Evolutionary conservation across 1,284 basidiomycete species (phyloP), one percentile per base, ranked within the genome.

Genomic region (Melampsora medusae): DNA sequence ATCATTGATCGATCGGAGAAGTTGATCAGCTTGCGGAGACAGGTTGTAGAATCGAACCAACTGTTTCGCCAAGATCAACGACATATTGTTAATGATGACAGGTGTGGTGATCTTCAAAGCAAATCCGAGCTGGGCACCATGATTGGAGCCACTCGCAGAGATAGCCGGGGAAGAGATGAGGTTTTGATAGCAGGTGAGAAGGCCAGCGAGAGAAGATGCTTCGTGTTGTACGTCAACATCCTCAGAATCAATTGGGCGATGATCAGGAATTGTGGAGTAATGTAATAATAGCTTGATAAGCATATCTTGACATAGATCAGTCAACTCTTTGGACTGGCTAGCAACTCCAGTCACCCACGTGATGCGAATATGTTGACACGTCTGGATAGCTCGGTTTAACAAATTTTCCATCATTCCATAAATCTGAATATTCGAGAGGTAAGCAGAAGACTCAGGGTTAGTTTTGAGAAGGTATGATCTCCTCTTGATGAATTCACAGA

Each of bases 101-200:
- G 73, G 73, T 14, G 66, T 67, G n/a, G 73, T 75, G 59, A 75
- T 67, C 53, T 75, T 62, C 35, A 75, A 64, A 22, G 62, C 53
- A 22, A 75, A 75, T 38, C 49, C 35, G 22, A 75, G 60, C 33
- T 74, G 71, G 22, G 28, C 10, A 28, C 14, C 28, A 28, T 59
- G 53, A 59, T 22, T 59, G 22, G 9, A 9, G 28, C 28, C 53
- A 22, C 12, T 28, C 5, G 53, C n/a, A 59, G 28, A 59, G 6
- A 22, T 59, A 7, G 19, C 19, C 4, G 33, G 12, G n/a, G 62
- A 33, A 38, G 35, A n/a, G 25, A 74, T 49, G 28, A 74, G 28
- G 53, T 22, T 67, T 59, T 74, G 71, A 22, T 74, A 67, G 25
- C 71, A 66, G 4, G 71, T 74, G 33, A 74, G 33, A 22, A 74